Base-by-base conservation (phyloP, 2,329 filamentous ascomycete species). In the Lecanosticta acicola region DNA sequence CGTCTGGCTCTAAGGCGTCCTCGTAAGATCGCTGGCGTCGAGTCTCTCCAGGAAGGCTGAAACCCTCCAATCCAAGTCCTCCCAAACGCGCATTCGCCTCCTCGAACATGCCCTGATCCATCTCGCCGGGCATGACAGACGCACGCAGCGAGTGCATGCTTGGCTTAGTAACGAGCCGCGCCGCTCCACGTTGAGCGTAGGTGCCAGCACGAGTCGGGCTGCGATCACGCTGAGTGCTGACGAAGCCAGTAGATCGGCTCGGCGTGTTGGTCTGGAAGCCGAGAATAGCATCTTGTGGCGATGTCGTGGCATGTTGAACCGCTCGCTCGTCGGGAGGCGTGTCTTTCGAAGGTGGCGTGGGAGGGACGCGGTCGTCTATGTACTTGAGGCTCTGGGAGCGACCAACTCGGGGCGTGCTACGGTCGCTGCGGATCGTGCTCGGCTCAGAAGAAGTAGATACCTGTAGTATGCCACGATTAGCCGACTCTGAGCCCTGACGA, bases 301-400 rank as follows among this genome's bases (percentile, higher is more conserved):
- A 10, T 3, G 11, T 37, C 5, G 5, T 34, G 11, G 46, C 39
- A 9, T 51, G 37, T 18, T 45, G 43, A 4, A 43, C 43, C 13
- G 34, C 45, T 21, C 52, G 54, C 29, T 59, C 45, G 7, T 61
- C 54, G 1, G 67, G 68, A 24, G 70, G 70, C 0, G 70, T 72
- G 47, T 72, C 66, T 46, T 73, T 72, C 11, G 65, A 59, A 4
- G 68, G 69, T 16, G 70, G 70, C 2, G 69, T 71, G 3, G 70
- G 69, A 10, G 69, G 63, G 3, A 51, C 33, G n/a, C 41, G 39
- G 11, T 45, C 29, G 33, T 64, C 59, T 24, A 58, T 49, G 49
- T 62, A 61, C 34, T 59, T 59, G 13, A 63, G 44, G 43, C 57
- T 60, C 41, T 58, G 53, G 10, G 61, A 57, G 36, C 58, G 58